Conservation (phyloP, 2,329 filamentous ascomycete genomes). For the Cercospora zeina region DNA sequence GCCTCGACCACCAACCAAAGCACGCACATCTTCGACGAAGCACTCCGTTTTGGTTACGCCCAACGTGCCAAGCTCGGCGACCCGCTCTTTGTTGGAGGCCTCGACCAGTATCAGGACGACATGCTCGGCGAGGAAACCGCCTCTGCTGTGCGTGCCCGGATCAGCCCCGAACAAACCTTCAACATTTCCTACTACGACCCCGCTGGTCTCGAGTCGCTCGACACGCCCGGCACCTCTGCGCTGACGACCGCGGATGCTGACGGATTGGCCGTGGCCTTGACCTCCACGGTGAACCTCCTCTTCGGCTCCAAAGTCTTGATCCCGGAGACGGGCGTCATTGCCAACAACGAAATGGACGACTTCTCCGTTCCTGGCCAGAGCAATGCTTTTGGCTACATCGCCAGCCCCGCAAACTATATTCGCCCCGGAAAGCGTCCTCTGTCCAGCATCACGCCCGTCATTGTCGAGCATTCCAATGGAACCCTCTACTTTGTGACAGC, state of each 20-base stretch:
- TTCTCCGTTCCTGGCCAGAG: conserved; percentile 77
- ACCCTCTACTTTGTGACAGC: conserved; percentile 69
- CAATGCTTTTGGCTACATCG: conserved; percentile 84
- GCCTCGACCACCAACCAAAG: conserved; percentile 63
- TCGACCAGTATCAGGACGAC: conserved; percentile 62
- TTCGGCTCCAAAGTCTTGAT: conserved; percentile 81
- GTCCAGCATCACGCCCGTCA: conserved; percentile 77
- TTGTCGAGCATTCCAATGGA: conserved; percentile 67
- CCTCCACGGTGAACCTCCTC: conserved; percentile 83
- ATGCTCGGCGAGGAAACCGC: conserved; percentile 67
- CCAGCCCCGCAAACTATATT: conserved; percentile 78
- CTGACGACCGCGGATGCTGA: conserved; percentile 69
- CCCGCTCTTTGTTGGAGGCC: conserved; percentile 67
- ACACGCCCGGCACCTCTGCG: conserved; percentile 73
- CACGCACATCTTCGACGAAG: conserved; percentile 81
- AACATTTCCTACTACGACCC: conserved; percentile 75
- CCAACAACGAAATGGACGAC: conserved; percentile 64
- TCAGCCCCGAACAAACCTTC: conserved; percentile 70
- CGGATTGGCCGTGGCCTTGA: conserved; percentile 76
- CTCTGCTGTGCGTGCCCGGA: conserved; percentile 61
- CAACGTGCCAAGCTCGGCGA: conserved; percentile 75
- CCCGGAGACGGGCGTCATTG: conserved; percentile 77
- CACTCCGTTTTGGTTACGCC: conserved; percentile 86
- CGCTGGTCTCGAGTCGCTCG: conserved; percentile 61
- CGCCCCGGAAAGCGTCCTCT: conserved; percentile 77